Evolutionary conservation across 208 protist species (phyloP).

Genomic region (Leishmania gerbilli): DNA sequence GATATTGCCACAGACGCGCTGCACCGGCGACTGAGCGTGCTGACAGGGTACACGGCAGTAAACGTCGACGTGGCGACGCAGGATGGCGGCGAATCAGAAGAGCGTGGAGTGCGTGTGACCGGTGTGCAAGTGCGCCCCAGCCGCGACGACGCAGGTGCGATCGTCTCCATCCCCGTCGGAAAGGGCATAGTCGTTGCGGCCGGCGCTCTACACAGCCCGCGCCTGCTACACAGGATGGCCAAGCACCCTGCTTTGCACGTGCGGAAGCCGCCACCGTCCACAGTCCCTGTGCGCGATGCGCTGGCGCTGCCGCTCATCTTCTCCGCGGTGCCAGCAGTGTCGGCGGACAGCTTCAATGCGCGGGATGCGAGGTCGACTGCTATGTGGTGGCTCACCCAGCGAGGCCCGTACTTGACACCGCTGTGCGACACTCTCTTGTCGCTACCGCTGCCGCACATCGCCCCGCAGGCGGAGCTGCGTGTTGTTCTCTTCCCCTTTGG

Average conservation of each 20-base stretch:
- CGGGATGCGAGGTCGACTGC: constrained; percentile 27
- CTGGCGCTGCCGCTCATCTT: constrained; percentile 68
- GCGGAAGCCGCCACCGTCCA: background rate
- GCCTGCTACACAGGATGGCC: constrained; percentile 35
- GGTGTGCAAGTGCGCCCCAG: constrained; percentile 15
- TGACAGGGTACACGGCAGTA: constrained; percentile 29
- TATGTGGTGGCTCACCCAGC: constrained; percentile 50
- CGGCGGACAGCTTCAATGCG: constrained; percentile 53
- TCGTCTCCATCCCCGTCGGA: constrained; percentile 10
- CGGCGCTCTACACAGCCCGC: constrained; percentile 52
- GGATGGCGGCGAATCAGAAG: background rate
- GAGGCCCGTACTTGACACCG: constrained; percentile 50
- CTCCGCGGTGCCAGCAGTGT: constrained; percentile 36
- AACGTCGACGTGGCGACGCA: constrained; percentile 12
- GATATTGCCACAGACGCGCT: constrained; percentile 16
- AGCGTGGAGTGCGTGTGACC: background rate
- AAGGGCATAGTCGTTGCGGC: constrained; percentile 61
- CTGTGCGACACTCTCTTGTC: constrained; percentile 57
- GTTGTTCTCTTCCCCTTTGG: constrained; percentile 69
- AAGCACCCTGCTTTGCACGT: background rate
- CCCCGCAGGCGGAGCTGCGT: constrained; percentile 46
- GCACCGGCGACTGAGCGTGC: constrained; percentile 27
- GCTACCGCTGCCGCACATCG: constrained; percentile 41
- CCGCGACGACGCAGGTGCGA: background rate
- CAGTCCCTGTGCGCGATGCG: constrained; percentile 47